phyloP scores from a whole-genome alignment of 2,329 filamentous ascomycete genomes.

The Ophiocordyceps sinensis region DNA sequence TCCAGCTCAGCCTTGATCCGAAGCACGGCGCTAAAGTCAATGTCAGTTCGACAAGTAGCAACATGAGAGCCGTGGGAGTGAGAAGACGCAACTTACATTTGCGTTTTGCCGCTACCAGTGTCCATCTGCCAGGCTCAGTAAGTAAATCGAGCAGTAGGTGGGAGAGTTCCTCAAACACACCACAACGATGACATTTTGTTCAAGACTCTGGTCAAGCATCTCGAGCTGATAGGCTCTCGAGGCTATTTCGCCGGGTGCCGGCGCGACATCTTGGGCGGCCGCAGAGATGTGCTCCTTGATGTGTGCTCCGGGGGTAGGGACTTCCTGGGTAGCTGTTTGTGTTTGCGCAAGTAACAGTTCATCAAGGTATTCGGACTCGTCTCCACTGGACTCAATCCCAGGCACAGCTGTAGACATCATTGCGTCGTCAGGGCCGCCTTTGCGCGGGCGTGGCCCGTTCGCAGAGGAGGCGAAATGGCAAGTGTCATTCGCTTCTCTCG shows the following conservation, averaged over 20 bases:
- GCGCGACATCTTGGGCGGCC: slow-evolving; percentile 3
- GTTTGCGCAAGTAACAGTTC: not conserved
- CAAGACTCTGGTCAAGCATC: slow-evolving; percentile 58
- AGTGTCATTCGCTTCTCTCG: no score
- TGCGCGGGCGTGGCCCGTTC: no score
- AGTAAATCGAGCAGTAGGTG: not conserved
- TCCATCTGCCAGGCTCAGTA: slow-evolving; percentile 47
- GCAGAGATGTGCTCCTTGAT: slow-evolving; percentile 7
- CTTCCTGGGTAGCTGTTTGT: not conserved
- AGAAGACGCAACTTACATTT: slow-evolving; percentile 39
- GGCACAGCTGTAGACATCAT: slow-evolving; percentile 2
- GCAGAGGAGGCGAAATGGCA: no score
- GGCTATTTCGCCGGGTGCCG: slow-evolving; percentile 16
- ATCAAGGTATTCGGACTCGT: slow-evolving; percentile 4
- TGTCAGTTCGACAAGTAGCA: not conserved
- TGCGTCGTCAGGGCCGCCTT: no score
- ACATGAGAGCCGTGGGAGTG: not conserved
- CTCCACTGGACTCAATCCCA: not conserved
- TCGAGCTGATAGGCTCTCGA: slow-evolving; percentile 57
- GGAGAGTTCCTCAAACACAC: slow-evolving; percentile 25
- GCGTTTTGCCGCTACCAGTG: slow-evolving; percentile 66
- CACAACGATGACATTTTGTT: slow-evolving; percentile 56
- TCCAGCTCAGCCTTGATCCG: slow-evolving; percentile 53
- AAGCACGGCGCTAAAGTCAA: slow-evolving; percentile 42
- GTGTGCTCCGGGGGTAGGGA: slow-evolving; percentile 1